Evolutionary conservation across 2,329 filamentous ascomycete species (phyloP), one percentile per base, ranked within the genome.

Genomic region (Metarhizium robertsii): DNA sequence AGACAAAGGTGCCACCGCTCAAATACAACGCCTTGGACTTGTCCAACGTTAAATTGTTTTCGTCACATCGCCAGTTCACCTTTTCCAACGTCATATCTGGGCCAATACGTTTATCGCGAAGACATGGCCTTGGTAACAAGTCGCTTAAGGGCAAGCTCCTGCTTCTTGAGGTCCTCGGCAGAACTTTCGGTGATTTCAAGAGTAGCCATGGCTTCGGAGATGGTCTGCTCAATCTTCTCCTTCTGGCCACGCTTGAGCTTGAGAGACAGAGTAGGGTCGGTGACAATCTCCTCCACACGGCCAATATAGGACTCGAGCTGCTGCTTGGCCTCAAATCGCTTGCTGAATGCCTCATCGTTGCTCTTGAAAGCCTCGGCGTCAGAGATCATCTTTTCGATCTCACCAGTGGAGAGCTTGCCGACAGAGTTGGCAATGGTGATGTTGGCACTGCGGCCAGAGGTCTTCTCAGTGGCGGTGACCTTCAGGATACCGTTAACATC

Each of bases 401-500:
- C 94, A 60, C 78, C 77, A 54, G 87, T 88, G 61, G 91, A 96
- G 65, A 99, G 90, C 83, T 99, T 99, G 75, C 94, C 94, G 68
- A 99, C 92, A 58, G 94, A 96, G 86, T 99, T 99, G 77, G 90
- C 90, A 78, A 99, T 99, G 73, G 94, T 99, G 75, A 99, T 99
- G 86, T 99, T 99, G 77, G 94, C 94, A 70, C 83, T 94, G 74
- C 94, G 92, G 69, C 94, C 94, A 38, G 94, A 96, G 66, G 90
- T 92, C 86, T 99, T 99, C 85, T 99, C 94, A 50, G 92, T 96
- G 64, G 94, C 94, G 61, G 92, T 97, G 69, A 97, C 94, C 86
- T 99, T 99, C 64, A 99, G 87, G 74, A 96, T 96, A 87, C 94
- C 94, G 82, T 99, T 99, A 83, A 96, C 94, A 66, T 99, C 94